Base-by-base conservation (phyloP, 1,139 yeast species). In the Yamadazyma dushanensis region DNA sequence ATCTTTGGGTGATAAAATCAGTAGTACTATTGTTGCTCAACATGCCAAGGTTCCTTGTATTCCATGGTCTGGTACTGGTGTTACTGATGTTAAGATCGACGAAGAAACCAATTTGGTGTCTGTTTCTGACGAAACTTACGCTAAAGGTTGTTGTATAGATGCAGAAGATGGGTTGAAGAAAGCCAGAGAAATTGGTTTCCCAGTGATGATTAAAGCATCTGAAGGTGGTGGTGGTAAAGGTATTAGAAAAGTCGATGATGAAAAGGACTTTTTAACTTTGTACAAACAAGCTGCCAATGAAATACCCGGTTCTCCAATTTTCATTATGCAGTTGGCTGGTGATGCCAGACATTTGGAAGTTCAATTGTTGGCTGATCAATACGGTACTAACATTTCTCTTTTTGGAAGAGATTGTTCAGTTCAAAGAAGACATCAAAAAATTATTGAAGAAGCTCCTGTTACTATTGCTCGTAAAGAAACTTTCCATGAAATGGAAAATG, bases 211-310 rank as follows among this genome's bases (percentile, higher is more conserved):
- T 53, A 89, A 89, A 63, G 97, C 97, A 28, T 87, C 96, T 42
- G 97, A 89, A 80, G 97, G 97, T 73, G 97, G 97, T 67, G 97
- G 97, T 72, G 97, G 97, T 75, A 89, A 89, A 68, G 97, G 97
- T 76, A 89, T 89, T 59, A 82, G 97, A 74, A 87, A 87, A 63
- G 96, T 86, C 47, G 95, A 85, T 38, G 60, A 72, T 42, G 95
- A 83, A 61, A 79, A 78, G 43, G 82, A 85, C 51, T 89, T 89
- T 49, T 54, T 72, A 26, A 51, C 83, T 25, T 67, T 84, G 49
- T 89, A 87, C 59, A 77, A 81, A 47, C 97, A 89, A 68, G 97
- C 96, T 31, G 86, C 92, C 30, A 87, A 85, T 55, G 97, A 89
- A 70, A 88, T 89, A 36, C 97, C 97, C 16, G 96, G 97, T 42